phyloP scores from a whole-genome alignment of 768 basidiomycete genomes.

The Cantharellus anzutake region DNA sequence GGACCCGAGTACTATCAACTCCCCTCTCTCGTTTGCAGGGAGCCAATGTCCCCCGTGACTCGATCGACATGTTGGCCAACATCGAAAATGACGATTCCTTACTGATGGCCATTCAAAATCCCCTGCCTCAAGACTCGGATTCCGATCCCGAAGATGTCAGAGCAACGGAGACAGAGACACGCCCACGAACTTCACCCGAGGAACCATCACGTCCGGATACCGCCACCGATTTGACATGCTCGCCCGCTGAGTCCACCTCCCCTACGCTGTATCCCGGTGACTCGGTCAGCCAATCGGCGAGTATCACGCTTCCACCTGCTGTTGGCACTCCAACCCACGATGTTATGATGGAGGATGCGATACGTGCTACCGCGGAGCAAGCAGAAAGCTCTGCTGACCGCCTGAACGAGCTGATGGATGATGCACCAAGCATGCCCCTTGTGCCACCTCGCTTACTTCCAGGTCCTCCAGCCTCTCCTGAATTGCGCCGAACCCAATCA shows the following conservation, averaged over 20 bases:
- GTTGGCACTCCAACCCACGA: constrained; percentile 14
- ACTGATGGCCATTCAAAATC: neutral
- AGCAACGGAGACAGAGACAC: neutral
- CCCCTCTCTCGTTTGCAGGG: neutral
- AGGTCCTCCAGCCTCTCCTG: constrained; percentile 35
- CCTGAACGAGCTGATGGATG: constrained; percentile 64
- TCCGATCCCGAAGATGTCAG: neutral
- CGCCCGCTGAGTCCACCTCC: neutral
- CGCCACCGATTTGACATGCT: neutral
- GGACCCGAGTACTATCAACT: neutral
- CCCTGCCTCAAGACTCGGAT: neutral
- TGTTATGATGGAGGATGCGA: constrained; percentile 59
- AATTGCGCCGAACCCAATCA: constrained; percentile 18
- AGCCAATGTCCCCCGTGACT: neutral
- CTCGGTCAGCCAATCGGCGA: neutral
- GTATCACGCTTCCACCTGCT: neutral
- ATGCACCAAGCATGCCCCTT: too few relatives aligned
- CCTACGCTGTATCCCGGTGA: neutral
- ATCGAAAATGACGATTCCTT: neutral
- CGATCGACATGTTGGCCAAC: neutral
- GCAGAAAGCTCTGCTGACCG: constrained; percentile 86
- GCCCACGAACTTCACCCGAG: too few relatives aligned
- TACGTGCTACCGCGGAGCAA: constrained; percentile 76
- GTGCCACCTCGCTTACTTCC: constrained; percentile 21
- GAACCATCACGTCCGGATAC: neutral